Evolutionary conservation across 1,139 yeast genomes (phyloP), one percentile per base, ranked within the genome.

Genomic region (Wickerhamiella infanticola): DNA sequence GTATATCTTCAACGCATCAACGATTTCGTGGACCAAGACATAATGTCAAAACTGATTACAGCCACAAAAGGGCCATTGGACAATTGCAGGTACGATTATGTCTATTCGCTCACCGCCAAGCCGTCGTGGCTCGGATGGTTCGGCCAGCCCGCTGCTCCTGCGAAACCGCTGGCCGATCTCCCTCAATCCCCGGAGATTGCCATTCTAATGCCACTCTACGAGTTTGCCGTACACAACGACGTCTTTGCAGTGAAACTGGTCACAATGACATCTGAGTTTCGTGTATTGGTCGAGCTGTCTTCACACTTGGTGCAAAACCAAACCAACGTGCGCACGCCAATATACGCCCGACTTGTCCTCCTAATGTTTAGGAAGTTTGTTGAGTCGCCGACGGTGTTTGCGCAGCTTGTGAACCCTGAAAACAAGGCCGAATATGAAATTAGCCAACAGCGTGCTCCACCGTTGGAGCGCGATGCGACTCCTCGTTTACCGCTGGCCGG

Each of bases 1-100:
- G 65, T 67, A 0, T 66, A 66, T 47, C 59, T 56, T 39, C 58
- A 60, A 23, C 55, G 69, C 11, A 54, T 66, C n/a, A 56, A 66
- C 5, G 70, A 66, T 47, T 65, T 63, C 51, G 61, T 64, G 13
- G 67, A 66, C 45, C 63, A 60, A 38, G 49, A 53, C 1, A 56
- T 62, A n/a, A 65, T 66, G 65, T 47, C 45, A 37, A 57, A 54
- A 27, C 60, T 65, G 33, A 51, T 61, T 5, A 51, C 50, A 3
- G 58, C 63, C 4, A 53, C 60, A 0, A 59, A 59, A n/a, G 24
- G 36, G 18, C 41, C 40, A 33, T 31, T 46, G 9, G 31, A 29
- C n/a, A 13, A 40, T 23, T 18, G 38, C 38, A 5, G 13, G 5
- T 11, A n/a, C 11, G 37, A 23, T 24, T 33, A 41, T 35, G 23